Evolutionary conservation across 1,284 basidiomycete genomes (phyloP).

Genomic region (Porodaedalea pini): DNA sequence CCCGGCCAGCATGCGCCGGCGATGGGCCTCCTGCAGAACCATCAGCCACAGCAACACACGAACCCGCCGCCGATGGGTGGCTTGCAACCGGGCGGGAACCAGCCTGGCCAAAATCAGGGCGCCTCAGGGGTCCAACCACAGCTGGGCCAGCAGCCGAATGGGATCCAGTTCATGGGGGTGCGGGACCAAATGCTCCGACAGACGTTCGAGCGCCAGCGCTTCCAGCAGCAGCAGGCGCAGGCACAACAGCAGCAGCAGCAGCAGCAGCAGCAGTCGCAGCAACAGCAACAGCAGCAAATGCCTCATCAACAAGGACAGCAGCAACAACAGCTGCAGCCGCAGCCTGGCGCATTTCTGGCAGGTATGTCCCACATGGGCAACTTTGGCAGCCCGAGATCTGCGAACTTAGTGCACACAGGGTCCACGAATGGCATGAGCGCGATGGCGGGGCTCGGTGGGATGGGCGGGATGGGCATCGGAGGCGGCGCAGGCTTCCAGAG

Average conservation of each 20-base stretch:
- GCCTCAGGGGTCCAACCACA: conserved; percentile 8
- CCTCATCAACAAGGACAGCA: too few relatives aligned
- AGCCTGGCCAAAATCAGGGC: not conserved
- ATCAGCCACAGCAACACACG: conserved; percentile 31
- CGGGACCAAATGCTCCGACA: not conserved
- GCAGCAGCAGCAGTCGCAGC: conserved; percentile 25
- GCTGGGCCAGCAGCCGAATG: conserved; percentile 1
- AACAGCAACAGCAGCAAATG: conserved; percentile 23
- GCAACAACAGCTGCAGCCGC: conserved; percentile 22
- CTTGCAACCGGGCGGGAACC: conserved; percentile 21
- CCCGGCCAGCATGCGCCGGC: conserved; percentile 34
- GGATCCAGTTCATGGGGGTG: conserved; percentile 20
- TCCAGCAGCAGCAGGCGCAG: conserved; percentile 28
- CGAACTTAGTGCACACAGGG: not conserved
- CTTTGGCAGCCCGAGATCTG: conserved; percentile 4
- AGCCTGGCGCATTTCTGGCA: conserved; percentile 3
- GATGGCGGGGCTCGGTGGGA: conserved; percentile 2
- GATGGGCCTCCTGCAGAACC: conserved; percentile 39
- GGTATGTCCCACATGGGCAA: conserved; percentile 6
- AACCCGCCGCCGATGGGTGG: conserved; percentile 31
- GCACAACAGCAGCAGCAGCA: conserved; percentile 25
- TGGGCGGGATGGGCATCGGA: not conserved
- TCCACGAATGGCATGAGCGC: conserved; percentile 1
- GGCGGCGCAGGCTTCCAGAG: conserved; percentile 6
- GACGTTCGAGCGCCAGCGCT: not conserved